Conservation (phyloP, 225 moss, liverwort and hornwort genomes). For the Sphagnum tenellum region DNA sequence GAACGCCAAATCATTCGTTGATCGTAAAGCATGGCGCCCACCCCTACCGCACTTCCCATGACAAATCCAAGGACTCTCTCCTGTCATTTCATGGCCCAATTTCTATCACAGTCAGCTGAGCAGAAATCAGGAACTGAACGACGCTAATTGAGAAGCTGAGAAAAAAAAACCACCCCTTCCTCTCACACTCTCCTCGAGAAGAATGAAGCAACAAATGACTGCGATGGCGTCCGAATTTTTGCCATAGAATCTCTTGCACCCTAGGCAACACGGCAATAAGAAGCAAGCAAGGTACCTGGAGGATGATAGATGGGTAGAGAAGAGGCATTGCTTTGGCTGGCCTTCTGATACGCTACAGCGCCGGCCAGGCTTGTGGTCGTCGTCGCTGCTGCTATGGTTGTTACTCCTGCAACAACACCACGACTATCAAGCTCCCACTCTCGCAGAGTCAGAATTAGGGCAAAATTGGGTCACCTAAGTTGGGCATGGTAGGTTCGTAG, state of each 20-base stretch:
- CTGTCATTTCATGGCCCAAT: conserved; percentile 12
- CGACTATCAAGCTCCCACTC: too few species aligned
- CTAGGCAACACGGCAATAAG: background rate
- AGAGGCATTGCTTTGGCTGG: conserved; percentile 21
- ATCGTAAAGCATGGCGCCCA: conserved; percentile 33
- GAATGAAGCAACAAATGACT: background rate
- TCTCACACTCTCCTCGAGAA: background rate
- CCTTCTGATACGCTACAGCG: too few species aligned
- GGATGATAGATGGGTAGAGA: conserved; percentile 38
- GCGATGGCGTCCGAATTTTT: background rate
- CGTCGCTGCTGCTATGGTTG: too few species aligned
- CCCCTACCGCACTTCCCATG: conserved; percentile 36
- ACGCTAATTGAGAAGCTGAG: background rate
- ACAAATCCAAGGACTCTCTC: conserved; percentile 51
- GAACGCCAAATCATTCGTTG: conserved; percentile 49
- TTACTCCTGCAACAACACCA: too few species aligned
- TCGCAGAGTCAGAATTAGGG: too few species aligned
- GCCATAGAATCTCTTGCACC: background rate
- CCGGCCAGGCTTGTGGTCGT: too few species aligned
- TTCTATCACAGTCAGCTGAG: background rate
- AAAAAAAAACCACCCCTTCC: background rate
- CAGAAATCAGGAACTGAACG: background rate
- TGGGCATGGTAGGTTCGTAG: too few species aligned
- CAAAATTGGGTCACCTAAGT: too few species aligned
- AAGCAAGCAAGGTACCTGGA: conserved; percentile 23